Evolutionary conservation across 768 basidiomycete genomes (phyloP).

Genomic region (Leccinum pellstonianum): DNA sequence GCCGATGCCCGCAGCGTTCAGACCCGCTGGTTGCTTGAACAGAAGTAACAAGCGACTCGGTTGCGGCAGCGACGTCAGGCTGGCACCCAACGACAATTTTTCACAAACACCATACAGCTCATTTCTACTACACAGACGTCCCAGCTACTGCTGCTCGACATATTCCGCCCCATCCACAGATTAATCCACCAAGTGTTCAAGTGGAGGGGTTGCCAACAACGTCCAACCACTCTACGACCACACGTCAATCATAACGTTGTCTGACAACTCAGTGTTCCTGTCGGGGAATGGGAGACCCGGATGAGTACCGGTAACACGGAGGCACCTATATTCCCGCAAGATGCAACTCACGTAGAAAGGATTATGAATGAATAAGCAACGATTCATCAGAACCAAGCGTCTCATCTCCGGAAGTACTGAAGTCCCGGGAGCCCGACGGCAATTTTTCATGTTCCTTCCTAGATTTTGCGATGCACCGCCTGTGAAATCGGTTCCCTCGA

Average conservation of each 20-base stretch:
- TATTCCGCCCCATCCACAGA: neutral
- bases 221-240: neutral
- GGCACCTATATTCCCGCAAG: neutral
- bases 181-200: neutral
- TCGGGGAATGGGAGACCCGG: neutral
- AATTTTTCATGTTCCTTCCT: constrained; percentile 10
- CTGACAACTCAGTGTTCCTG: neutral
- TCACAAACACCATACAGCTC: constrained; percentile 11
- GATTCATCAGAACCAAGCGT: constrained; percentile 1
- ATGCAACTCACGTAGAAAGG: constrained; percentile 11
- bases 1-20: constrained; percentile 22
- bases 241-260: constrained; percentile 14
- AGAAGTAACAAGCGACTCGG: constrained; percentile 19
- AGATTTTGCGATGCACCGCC: constrained; percentile 40
- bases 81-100: constrained; percentile 27
- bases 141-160: constrained; percentile 19
- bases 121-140: constrained; percentile 6
- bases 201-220: neutral
- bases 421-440: neutral
- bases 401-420: constrained; percentile 2
- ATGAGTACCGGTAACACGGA: neutral
- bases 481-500: constrained; percentile 53
- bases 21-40: constrained; percentile 15
- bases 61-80: constrained; percentile 17
- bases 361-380: constrained; percentile 11